phyloP scores from a whole-genome alignment of 176 grass and related monocot genomes.

The Triticum aestivum region IWGSC_CS_RefSeq_v2.1 NC_057804.1:322217807-322218306 shows the following conservation, averaged over 20 bases:
- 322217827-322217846: constrained; percentile 88
- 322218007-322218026: not conserved
- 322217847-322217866: constrained; percentile 92
- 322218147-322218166: not conserved
- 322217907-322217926: constrained; percentile 77
- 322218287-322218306: not conserved
- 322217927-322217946: constrained; percentile 98
- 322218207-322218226: not conserved
- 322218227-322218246: not conserved
- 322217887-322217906: constrained; percentile 86
- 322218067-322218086: not conserved
- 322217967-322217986: constrained; percentile 72
- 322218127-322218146: not conserved
- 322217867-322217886: constrained; percentile 91
- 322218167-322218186: not conserved
- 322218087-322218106: not conserved
- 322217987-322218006: not conserved
- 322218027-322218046: not conserved
- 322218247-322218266: not conserved
- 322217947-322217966: constrained; percentile 99
- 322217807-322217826: constrained; percentile 86
- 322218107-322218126: constrained; percentile 2
- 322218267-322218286: not conserved
- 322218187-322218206: not conserved
- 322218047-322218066: not conserved